These are phyloP conservation scores for Saccharomycopsis phalli DNA, from an alignment of 1,139 yeast species.

Conservation along the genomic window DNA sequence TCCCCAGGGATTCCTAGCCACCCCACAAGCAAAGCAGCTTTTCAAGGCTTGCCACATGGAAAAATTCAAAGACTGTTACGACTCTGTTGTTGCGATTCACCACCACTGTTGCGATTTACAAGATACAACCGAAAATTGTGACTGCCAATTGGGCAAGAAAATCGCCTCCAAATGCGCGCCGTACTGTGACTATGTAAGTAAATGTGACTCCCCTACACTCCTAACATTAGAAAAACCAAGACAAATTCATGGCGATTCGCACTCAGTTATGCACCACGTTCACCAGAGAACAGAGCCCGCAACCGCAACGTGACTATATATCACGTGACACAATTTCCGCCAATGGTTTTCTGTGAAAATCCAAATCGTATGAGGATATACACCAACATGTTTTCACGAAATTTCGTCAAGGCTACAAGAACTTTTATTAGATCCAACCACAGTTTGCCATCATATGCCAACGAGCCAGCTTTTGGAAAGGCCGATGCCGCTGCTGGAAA, in stretches of 20 bases:
- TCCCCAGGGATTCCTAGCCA: background rate
- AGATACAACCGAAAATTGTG: background rate
- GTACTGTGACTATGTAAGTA: background rate
- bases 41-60: background rate
- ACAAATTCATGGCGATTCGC: background rate
- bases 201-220: background rate
- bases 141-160: constrained; percentile 1
- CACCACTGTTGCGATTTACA: background rate
- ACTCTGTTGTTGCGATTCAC: background rate
- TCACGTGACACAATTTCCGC: background rate
- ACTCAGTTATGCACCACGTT: background rate
- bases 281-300: background rate
- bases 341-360: background rate
- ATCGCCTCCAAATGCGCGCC: background rate
- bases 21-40: background rate
- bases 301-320: background rate
- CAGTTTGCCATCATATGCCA: constrained; percentile 27
- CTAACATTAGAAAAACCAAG: background rate
- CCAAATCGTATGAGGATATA: background rate
- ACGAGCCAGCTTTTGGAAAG: constrained; percentile 30
- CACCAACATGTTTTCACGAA: constrained; percentile 7
- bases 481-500: constrained; percentile 45
- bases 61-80: background rate
- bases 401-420: constrained; percentile 5
- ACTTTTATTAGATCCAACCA: constrained; percentile 19